These are phyloP conservation scores for Excoecaria agallocha DNA, from an alignment of 345 rosid genomes.

Conservation along the genomic window DNA sequence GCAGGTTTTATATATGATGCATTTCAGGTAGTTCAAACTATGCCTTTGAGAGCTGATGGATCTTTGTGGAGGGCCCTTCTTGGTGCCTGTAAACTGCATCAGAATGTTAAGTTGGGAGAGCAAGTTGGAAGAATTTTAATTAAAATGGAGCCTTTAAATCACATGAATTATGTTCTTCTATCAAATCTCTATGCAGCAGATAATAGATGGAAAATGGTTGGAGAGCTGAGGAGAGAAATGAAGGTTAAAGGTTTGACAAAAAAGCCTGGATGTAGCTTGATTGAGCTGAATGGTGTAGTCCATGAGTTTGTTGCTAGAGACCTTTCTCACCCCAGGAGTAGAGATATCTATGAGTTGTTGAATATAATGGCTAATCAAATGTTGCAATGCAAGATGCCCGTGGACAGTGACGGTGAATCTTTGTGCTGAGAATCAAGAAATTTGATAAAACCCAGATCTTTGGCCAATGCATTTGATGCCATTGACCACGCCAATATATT, in stretches of 20 bases:
- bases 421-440: not conserved
- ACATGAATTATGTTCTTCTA: constrained; percentile 28
- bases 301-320: constrained; percentile 26
- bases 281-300: constrained; percentile 19
- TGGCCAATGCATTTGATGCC: not conserved
- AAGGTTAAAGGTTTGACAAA: constrained; percentile 19
- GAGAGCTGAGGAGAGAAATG: constrained; percentile 21
- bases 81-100: constrained; percentile 21
- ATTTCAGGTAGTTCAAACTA: constrained; percentile 12
- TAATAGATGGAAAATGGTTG: constrained; percentile 19
- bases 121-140: constrained; percentile 20
- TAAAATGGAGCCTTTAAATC: constrained; percentile 21
- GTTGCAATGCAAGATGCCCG: constrained; percentile 2
- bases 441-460: not conserved
- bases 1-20: constrained; percentile 16
- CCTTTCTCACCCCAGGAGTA: constrained; percentile 10
- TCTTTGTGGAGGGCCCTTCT: constrained; percentile 21
- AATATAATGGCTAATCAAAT: constrained; percentile 10
- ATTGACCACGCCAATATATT: not conserved
- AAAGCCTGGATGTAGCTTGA: constrained; percentile 22
- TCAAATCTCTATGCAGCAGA: constrained; percentile 20
- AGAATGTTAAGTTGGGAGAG: constrained; percentile 19
- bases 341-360: constrained; percentile 14
- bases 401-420: not conserved
- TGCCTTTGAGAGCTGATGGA: constrained; percentile 21